Conservation (phyloP, 176 grass and related monocot genomes). For the Rhynchospora breviuscula region DNA sequence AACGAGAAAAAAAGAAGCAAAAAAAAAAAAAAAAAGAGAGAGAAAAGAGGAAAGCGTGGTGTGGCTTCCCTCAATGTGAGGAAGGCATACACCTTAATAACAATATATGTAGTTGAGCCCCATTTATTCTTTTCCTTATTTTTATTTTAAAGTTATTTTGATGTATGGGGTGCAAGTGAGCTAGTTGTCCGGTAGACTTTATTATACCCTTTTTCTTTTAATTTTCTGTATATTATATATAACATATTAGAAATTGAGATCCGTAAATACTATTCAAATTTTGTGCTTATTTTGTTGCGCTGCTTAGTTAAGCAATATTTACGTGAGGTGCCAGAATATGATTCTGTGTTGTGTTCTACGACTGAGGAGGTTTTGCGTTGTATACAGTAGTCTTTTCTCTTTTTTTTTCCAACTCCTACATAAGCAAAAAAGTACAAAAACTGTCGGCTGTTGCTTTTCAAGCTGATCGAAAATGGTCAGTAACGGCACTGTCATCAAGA, state of each 20-base stretch:
- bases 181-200: background rate
- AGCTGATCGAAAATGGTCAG: too few species aligned
- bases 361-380: background rate
- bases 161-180: conserved; percentile 23
- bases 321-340: background rate
- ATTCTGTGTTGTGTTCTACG: background rate
- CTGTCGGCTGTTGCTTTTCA: too few species aligned
- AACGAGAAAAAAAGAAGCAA: too few species aligned
- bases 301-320: background rate
- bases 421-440: too few species aligned
- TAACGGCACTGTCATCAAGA: too few species aligned
- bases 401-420: background rate
- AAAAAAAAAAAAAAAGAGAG: background rate
- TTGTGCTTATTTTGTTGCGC: background rate
- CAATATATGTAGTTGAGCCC: conserved; percentile 33
- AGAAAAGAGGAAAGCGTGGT: conserved; percentile 19
- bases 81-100: conserved; percentile 27
- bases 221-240: background rate
- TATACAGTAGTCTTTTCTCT: background rate
- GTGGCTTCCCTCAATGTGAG: conserved; percentile 15
- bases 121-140: background rate
- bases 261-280: background rate
- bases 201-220: background rate
- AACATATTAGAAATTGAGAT: conserved; percentile 17
- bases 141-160: background rate